Evolutionary conservation across 768 basidiomycete species (phyloP).

Genomic region (Chalciporus sphaerocephalus): DNA sequence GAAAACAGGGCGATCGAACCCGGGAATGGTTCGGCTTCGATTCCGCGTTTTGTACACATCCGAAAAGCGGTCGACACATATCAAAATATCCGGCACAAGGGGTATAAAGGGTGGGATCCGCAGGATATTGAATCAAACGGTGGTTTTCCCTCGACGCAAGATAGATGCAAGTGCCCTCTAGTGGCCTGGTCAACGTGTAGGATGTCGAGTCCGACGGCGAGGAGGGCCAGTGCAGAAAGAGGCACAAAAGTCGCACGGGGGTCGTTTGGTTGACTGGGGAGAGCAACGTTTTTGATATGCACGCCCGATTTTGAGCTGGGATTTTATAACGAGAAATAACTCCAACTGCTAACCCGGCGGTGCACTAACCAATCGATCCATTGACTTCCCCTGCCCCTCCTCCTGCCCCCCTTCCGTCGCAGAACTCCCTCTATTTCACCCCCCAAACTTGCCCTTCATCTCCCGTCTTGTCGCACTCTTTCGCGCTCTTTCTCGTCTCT

Average conservation of each 20-base stretch:
- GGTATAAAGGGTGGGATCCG: conserved; percentile 3
- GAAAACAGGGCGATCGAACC: conserved; percentile 2
- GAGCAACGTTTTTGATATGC: conserved; percentile 32
- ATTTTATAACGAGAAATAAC: conserved; percentile 28
- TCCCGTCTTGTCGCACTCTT: background rate
- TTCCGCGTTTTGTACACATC: conserved; percentile 3
- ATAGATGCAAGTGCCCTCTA: conserved; percentile 3
- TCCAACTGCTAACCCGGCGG: conserved; percentile 8
- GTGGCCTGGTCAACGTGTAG: conserved; percentile 1
- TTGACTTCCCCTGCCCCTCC: conserved; percentile 2
- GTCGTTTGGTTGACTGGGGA: conserved; percentile 12
- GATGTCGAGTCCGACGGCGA: background rate
- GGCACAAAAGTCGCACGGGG: conserved; percentile 28
- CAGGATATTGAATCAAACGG: background rate
- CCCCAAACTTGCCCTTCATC: conserved; percentile 2
- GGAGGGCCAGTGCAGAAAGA: conserved; percentile 8
- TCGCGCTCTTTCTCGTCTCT: background rate
- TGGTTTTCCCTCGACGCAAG: background rate
- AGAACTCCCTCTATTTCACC: background rate
- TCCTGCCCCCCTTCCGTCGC: background rate
- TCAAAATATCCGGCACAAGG: conserved; percentile 1
- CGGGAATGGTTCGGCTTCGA: conserved; percentile 6
- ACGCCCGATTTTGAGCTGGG: conserved; percentile 31
- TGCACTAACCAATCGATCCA: background rate
- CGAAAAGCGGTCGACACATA: conserved; percentile 1